A percentile compares a stretch with the other conserved stretches of the same genome.
Evolutionary conservation across 2,329 filamentous ascomycete species (phyloP).

Genomic region (Fusarium sp.): DNA sequence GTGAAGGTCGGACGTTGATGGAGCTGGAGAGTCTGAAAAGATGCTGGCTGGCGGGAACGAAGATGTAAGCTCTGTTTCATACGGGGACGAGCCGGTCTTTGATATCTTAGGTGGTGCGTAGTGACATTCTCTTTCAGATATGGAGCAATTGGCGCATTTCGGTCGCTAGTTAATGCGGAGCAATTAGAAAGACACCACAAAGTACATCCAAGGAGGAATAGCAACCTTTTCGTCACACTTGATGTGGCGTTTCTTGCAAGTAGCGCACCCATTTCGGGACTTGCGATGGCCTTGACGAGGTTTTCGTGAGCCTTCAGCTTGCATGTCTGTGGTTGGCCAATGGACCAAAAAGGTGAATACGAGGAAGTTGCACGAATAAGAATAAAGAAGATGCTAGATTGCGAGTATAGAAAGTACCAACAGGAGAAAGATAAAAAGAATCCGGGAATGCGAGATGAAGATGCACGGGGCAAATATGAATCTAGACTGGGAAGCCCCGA

Average conservation of each 20-base stretch:
- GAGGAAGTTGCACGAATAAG: background rate
- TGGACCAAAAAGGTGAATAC: background rate
- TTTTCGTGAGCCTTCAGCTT: background rate
- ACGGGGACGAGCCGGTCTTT: background rate
- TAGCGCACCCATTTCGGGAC: constrained; percentile 31
- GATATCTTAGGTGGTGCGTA: background rate
- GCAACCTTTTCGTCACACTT: constrained; percentile 29
- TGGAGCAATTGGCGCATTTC: constrained; percentile 20
- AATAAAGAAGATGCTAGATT: background rate
- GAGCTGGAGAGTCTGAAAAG: background rate
- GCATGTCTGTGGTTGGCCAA: background rate
- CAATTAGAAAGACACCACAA: background rate
- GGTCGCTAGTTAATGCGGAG: background rate
- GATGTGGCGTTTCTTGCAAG: constrained; percentile 33
- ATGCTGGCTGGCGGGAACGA: background rate
- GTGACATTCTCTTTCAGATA: background rate
- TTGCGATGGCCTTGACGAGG: constrained; percentile 31
- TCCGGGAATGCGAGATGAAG: constrained; percentile 3
- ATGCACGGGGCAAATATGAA: background rate
- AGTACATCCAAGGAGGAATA: background rate
- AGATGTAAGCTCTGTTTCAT: constrained; percentile 8
- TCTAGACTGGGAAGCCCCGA: background rate
- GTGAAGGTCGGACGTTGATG: background rate
- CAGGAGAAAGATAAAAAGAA: background rate
- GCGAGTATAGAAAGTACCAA: constrained; percentile 12